Conservation (phyloP, 2,329 filamentous ascomycete species). For the Cryphonectria radicalis region DNA sequence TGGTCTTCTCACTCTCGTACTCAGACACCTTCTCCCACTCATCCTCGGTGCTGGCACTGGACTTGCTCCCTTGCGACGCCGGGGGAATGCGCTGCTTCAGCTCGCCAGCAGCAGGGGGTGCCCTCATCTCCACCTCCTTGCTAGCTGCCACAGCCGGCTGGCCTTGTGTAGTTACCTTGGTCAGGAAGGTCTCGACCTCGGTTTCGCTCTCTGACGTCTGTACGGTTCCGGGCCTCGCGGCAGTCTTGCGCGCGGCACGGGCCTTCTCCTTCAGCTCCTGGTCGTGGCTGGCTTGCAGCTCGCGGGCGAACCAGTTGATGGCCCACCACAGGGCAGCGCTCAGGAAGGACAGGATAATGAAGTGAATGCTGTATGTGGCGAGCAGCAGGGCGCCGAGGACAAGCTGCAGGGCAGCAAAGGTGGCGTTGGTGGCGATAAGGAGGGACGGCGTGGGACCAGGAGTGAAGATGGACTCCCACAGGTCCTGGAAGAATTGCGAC, state of each 20-base stretch:
- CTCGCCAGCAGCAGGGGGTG: slow-evolving; percentile 44
- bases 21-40: slow-evolving; percentile 97
- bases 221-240: slow-evolving; percentile 38
- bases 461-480: slow-evolving; percentile 93
- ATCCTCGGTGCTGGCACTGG: slow-evolving; percentile 79
- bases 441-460: slow-evolving; percentile 88
- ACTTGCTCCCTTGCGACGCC: slow-evolving; percentile 52
- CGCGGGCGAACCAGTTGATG: slow-evolving; percentile 95
- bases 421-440: slow-evolving; percentile 84
- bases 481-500: slow-evolving; percentile 70
- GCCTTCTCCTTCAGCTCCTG: slow-evolving; percentile 48
- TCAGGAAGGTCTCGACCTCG: slow-evolving; percentile 49
- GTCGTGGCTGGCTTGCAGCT: slow-evolving; percentile 55
- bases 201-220: slow-evolving; percentile 52
- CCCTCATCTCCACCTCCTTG: slow-evolving; percentile 50
- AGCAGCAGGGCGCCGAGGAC: slow-evolving; percentile 77
- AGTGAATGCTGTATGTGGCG: slow-evolving; percentile 87
- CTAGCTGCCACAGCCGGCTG: slow-evolving; percentile 39
- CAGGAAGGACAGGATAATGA: slow-evolving; percentile 78
- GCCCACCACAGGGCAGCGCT: slow-evolving; percentile 86
- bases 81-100: slow-evolving; percentile 52
- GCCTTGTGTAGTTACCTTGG: slow-evolving; percentile 23
- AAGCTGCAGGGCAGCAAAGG: slow-evolving; percentile 83
- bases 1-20: slow-evolving; percentile 64
- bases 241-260: slow-evolving; percentile 42